Base-by-base conservation (phyloP, 805 yeast species). In the Kuraishia capsulata region DNA sequence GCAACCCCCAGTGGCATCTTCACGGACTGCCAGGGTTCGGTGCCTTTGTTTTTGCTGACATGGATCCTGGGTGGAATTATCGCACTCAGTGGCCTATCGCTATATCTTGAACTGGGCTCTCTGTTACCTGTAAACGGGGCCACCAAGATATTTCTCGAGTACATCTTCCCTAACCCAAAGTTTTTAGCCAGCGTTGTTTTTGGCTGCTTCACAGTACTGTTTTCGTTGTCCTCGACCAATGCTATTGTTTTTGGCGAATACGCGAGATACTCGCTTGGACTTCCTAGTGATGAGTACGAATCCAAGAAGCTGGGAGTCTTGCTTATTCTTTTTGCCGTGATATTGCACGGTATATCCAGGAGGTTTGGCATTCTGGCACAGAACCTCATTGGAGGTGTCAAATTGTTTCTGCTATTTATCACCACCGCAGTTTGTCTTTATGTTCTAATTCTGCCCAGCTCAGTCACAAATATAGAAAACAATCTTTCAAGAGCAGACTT, bases 101-200 rank as follows among this genome's bases (percentile, higher is more conserved):
- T 78, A 25, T 81, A 69, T 49, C 52, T 81, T 36, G 87, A 81
- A 48, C 54, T 79, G 39, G 86, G 87, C 0, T 71, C 81, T 3
- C 65, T 76, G 52, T 59, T 78, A n/a, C 86, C 86, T 0, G 62
- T 79, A 39, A 75, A 76, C 41, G 87, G 88, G 3, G 87, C 86
- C 0, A 69, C 79, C 4, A 81, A 81, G 48, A 75, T 71, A 16
- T 81, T 79, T 43, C 53, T 81, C 39, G 86, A 79, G 47, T 71
- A 66, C 43, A 71, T 78, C 10, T 81, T 76, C 49, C 69, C 70
- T 13, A 64, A 53, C 37, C 87, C 87, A 0, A 57, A 55, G 35
- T 56, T 70, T 48, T 44, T 70, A 38, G 57, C 65, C 3, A 60
- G 68, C 16, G 69, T 65, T 16, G 56, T 62, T 2, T 61, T 64